phyloP scores from a whole-genome alignment of 352 stramenopile genomes.

The Globisporangium rhizosaccharum region DNA sequence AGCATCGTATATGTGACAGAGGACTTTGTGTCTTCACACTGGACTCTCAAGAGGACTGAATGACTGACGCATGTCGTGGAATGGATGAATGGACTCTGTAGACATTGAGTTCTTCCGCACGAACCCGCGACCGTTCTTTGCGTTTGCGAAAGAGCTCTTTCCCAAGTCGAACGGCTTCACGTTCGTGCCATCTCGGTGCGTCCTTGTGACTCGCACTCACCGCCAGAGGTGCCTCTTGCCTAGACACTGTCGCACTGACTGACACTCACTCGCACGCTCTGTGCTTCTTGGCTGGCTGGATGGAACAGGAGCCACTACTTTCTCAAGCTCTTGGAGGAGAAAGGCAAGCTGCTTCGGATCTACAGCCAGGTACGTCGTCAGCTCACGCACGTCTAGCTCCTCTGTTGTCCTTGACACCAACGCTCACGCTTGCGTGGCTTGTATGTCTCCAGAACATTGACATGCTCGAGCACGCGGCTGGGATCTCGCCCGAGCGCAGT shows the following conservation, averaged over 20 bases:
- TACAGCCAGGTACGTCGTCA: slow-evolving; percentile 75
- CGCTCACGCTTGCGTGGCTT: neutral
- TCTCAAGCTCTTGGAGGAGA: slow-evolving; percentile 90
- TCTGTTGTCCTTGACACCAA: no score
- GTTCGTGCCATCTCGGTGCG: slow-evolving; percentile 67
- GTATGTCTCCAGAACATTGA: slow-evolving; percentile 94
- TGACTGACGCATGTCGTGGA: neutral
- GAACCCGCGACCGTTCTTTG: slow-evolving; percentile 96
- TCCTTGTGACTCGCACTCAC: neutral
- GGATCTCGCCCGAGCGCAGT: slow-evolving; percentile 84
- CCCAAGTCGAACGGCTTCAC: slow-evolving; percentile 77
- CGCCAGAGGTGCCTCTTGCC: neutral
- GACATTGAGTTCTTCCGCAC: slow-evolving; percentile 97
- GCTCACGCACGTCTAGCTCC: neutral
- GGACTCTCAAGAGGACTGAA: neutral
- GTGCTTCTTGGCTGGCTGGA: neutral
- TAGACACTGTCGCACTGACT: neutral
- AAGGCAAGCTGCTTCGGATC: slow-evolving; percentile 90
- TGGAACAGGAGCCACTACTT: slow-evolving; percentile 91
- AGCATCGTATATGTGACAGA: neutral
- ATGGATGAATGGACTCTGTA: slow-evolving; percentile 8
- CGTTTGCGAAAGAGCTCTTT: slow-evolving; percentile 90
- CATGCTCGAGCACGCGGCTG: slow-evolving; percentile 92
- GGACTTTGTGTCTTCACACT: neutral
- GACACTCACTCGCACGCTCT: neutral